These are phyloP conservation scores for Salpingoeca rosetta DNA, from an alignment of 78 protist genomes.

Conservation along the genomic window DNA sequence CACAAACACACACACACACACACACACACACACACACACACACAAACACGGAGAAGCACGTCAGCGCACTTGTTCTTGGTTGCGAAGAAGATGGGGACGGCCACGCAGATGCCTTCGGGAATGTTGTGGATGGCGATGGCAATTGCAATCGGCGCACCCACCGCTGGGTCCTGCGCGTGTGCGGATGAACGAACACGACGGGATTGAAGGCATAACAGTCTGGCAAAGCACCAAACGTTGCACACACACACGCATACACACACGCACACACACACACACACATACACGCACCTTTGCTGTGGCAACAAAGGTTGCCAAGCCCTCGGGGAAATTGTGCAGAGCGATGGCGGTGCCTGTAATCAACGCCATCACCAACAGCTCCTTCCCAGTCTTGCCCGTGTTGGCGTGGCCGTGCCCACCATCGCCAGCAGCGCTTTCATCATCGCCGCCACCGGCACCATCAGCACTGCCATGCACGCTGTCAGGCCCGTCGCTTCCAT, in stretches of 20 bases:
- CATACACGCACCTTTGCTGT: neutral
- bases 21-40: no score
- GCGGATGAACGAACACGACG: neutral
- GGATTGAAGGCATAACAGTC: no score
- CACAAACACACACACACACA: no score
- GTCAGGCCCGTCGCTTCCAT: no score
- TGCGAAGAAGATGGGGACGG: conserved; percentile 61
- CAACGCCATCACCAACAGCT: conserved; percentile 24
- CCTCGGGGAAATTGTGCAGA: conserved; percentile 73
- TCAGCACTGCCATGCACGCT: no score
- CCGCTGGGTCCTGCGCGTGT: neutral
- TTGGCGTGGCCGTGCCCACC: neutral
- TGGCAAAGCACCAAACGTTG: neutral
- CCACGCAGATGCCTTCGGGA: conserved; percentile 61
- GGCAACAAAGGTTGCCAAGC: conserved; percentile 65
- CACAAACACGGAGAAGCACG: no score
- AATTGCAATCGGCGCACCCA: neutral
- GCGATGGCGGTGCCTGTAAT: conserved; percentile 48
- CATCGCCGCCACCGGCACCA: no score
- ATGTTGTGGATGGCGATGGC: conserved; percentile 66
- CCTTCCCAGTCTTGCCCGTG: neutral
- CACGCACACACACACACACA: no score
- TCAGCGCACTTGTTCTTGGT: conserved; percentile 1
- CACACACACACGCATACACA: neutral
- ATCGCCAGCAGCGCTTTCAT: no score